Base-by-base conservation (phyloP, 1,284 basidiomycete species). In the Fomitopsis schrenkii region DNA sequence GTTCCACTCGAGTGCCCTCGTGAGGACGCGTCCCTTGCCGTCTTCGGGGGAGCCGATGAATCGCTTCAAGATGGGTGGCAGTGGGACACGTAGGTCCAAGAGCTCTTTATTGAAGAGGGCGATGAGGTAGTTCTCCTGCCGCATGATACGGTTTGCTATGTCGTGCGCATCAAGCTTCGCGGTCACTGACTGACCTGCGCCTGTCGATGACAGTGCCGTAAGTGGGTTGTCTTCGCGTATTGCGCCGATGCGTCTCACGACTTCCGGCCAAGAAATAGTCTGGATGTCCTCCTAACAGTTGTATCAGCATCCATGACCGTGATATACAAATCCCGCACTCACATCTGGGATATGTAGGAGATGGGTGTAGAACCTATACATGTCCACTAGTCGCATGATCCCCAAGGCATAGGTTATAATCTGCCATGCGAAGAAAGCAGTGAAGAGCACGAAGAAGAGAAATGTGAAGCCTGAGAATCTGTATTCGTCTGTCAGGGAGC, bases 71-170 rank as follows among this genome's bases (percentile, higher is more conserved):
- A 78, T 62, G 8, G 71, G 73, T 0, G 93, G 94, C 19, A 95
- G 68, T 0, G 96, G 96, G 1, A 93, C 83, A 6, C 88, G 87
- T 14, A 98, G 82, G 74, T 99, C 93, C 52, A 99, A 80, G 3
- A 98, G 76, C 67, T 97, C 95, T 71, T 98, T 98, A 79, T 98
- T 98, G 78, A 99, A 98, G 15, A 99, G 77, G 0, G 97, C 96
- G 62, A 98, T 97, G 56, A 99, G 83, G 74, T 98, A 99, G 76
- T 99, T 99, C 74, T 98, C 95, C 74, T 97, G 94, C 19, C 97
- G 86, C 86, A 99, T 88, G 70, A 99, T 97, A 54, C 97, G 91
- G 72, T 96, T 97, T 5, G 95, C 95, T 59, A 97, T 86, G 72
- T 98, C 96, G 74, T 99, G 97, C 0, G 97, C 97, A 70, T 99